phyloP scores from a whole-genome alignment of 257 asterid species.

The Solanum paucissectum region DNA sequence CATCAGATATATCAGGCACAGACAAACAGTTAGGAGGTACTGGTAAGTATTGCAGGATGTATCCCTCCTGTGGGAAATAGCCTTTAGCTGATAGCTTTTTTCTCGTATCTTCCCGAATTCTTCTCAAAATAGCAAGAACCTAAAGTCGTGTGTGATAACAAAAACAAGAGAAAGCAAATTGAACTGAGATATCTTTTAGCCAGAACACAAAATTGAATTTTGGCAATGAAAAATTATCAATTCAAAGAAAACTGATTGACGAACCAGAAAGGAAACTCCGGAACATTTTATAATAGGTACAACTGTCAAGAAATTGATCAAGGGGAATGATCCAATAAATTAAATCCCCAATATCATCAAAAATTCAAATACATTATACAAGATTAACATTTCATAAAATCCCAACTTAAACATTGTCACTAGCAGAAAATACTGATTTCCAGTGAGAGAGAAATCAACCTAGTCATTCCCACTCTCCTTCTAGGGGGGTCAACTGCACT shows the following conservation, averaged over 20 bases:
- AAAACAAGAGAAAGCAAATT: neutral
- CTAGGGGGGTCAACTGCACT: neutral
- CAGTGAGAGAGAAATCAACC: neutral
- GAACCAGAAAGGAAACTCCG: neutral
- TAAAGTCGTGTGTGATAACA: slow-evolving; percentile 6
- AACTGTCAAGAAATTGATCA: neutral
- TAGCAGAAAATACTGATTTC: neutral
- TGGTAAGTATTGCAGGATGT: slow-evolving; percentile 62
- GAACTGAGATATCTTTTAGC: neutral
- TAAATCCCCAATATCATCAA: neutral
- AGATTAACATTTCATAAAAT: neutral
- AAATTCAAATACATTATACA: neutral
- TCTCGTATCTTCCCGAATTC: slow-evolving; percentile 54
- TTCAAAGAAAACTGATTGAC: neutral
- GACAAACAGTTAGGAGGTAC: slow-evolving; percentile 98
- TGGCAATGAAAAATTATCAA: neutral
- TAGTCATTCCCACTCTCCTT: neutral
- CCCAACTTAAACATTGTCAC: neutral
- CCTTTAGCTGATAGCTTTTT: slow-evolving; percentile 60
- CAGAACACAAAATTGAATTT: neutral
- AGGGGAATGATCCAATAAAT: neutral
- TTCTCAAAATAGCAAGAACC: slow-evolving; percentile 56
- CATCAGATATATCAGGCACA: slow-evolving; percentile 95
- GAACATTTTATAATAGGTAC: neutral
- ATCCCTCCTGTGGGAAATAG: slow-evolving; percentile 85